Evolutionary conservation across 257 asterid species (phyloP).

Genomic region (Datura wrightii): DNA sequence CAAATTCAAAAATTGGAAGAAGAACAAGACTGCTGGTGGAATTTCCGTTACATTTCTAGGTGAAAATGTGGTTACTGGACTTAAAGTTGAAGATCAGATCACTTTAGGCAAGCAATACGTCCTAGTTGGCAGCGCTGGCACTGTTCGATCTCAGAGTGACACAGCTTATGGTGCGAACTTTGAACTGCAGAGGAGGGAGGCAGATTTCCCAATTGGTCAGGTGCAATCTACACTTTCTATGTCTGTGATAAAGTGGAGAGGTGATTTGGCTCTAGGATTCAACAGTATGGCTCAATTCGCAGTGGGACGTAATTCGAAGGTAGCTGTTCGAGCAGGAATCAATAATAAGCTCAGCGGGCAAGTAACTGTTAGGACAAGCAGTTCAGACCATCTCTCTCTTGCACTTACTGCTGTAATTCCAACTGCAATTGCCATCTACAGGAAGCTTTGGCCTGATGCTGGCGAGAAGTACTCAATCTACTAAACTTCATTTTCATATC

Average conservation of each 20-base stretch:
- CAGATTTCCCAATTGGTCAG: conserved; percentile 85
- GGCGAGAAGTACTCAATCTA: conserved; percentile 69
- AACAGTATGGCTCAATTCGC: conserved; percentile 74
- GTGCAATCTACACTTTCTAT: conserved; percentile 81
- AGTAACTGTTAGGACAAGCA: conserved; percentile 86
- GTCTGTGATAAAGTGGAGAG: conserved; percentile 89
- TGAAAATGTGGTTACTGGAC: conserved; percentile 79
- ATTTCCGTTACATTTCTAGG: conserved; percentile 76
- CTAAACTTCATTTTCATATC: conserved; percentile 45
- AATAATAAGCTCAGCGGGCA: conserved; percentile 97
- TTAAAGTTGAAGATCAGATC: conserved; percentile 83
- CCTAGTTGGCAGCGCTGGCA: conserved; percentile 85
- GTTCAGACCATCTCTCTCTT: conserved; percentile 88
- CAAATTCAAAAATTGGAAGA: conserved; percentile 67
- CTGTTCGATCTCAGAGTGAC: conserved; percentile 70
- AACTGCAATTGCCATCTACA: conserved; percentile 67
- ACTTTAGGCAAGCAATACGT: conserved; percentile 68
- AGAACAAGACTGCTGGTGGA: conserved; percentile 76
- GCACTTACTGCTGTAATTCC: conserved; percentile 87
- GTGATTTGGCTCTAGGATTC: conserved; percentile 86
- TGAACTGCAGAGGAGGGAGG: conserved; percentile 83
- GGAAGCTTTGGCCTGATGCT: conserved; percentile 66
- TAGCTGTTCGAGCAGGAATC: conserved; percentile 89
- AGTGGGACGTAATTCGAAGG: conserved; percentile 77
- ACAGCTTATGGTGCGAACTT: conserved; percentile 92